phyloP scores from a whole-genome alignment of 352 stramenopile genomes.

The Phytopythium vexans region DNA sequence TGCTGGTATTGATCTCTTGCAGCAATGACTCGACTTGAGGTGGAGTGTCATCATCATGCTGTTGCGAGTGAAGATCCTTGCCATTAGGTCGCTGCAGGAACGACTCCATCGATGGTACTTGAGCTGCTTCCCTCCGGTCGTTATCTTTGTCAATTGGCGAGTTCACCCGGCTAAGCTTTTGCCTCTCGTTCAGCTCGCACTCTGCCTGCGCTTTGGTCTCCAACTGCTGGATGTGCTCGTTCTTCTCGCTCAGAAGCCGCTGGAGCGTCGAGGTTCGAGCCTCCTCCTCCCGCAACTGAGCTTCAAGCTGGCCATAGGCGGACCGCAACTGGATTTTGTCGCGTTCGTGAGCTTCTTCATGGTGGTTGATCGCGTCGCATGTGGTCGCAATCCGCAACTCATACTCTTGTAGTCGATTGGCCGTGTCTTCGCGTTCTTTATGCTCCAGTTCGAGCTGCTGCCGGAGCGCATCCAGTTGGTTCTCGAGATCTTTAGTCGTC shows the following conservation, averaged over 20 bases:
- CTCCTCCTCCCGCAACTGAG: conserved; percentile 40
- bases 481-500: conserved; percentile 20
- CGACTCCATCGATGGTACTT: no score
- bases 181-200: background rate
- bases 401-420: conserved; percentile 67
- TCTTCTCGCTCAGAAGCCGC: conserved; percentile 66
- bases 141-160: no score
- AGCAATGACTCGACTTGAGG: no score
- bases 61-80: no score
- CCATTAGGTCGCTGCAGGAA: no score
- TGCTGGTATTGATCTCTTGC: no score
- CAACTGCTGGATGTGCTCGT: conserved; percentile 39
- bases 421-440: conserved; percentile 58
- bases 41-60: no score
- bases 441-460: conserved; percentile 42
- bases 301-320: conserved; percentile 29
- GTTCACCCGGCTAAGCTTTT: no score
- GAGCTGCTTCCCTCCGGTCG: no score
- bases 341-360: conserved; percentile 56
- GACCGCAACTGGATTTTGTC: conserved; percentile 45
- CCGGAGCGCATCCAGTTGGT: conserved; percentile 27
- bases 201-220: background rate
- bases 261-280: conserved; percentile 54
- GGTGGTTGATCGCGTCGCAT: conserved; percentile 64
- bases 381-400: conserved; percentile 65